Evolutionary conservation across 1,139 yeast genomes (phyloP), one percentile per base, ranked within the genome.

Genomic region (Pichia kudriavzevii): DNA sequence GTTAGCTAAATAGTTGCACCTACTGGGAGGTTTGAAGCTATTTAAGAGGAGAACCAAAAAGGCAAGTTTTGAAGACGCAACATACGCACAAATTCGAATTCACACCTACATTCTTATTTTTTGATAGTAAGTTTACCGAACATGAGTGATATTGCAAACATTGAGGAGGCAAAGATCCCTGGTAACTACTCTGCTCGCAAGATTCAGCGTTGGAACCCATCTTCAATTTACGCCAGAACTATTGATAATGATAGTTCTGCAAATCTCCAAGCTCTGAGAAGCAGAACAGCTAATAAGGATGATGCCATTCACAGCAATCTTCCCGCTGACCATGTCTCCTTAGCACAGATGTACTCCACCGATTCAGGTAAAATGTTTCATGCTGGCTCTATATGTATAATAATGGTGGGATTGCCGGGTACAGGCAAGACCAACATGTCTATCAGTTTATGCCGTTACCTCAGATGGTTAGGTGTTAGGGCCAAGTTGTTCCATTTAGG

Each of bases 391-490:
- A 79, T 91, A 35, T 77, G 94, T 52, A 80, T 91, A 40, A 85
- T 82, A 9, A 67, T 91, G 47, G 94, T 85, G 6, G 99, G 99
- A 0, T 67, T 88, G 42, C 98, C 99, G 1, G 98, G 96, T 1
- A 70, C 98, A 36, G 97, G 98, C 6, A 91, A 91, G 56, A 91
- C 98, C 1, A 91, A 88, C 55, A 69, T 88, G 40, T 81, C 95
- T 7, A 97, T 88, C 18, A 79, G 95, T 10, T 68, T 91, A 43
- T 87, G 96, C 1, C 70, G 98, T 41, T 91, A 88, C 56, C 67
- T 93, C 45, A 69, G 96, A 48, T 91, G 99, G 91, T 66, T 91
- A 27, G 99, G 98, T 5, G 97, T 91, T 18, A 79, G 84, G 51
- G 80, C 96, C 2, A 88, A 83, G 50, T 77, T 85, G 22, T 91